Base-by-base conservation (phyloP, 345 rosid species). In the Acer saccharum region DNA sequence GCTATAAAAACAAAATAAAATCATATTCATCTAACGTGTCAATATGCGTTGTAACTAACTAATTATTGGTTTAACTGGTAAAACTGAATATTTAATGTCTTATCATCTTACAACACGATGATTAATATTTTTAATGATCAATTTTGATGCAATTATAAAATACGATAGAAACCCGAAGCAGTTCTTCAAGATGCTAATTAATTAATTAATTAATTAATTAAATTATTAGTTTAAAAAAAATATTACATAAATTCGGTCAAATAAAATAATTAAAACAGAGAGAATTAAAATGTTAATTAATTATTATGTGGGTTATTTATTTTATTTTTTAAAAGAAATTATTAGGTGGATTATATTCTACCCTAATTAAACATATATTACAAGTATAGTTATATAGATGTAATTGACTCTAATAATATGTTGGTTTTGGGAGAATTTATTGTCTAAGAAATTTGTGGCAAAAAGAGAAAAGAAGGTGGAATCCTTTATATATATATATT, bases 381-480 rank as follows among this genome's bases (percentile, higher is more conserved):
- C 10, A 21, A 9, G 2, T 14, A 8, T 41, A 41, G 65, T 23
- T 21, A 11, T 48, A 29, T 29, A 29, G 32, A 29, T 29, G 32
- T 29, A 29, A 32, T 32, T 3, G 35, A 32, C 35, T 32, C 35
- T 3, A 0, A 32, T 3, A 32, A 52, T 27, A 44, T 65, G 73
- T 50, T 68, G 70, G 77, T 58, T 43, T 12, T n/a, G 7, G 44
- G 21, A 52, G 27, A 75, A 57, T 29, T 70, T 70, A 46, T 72
- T 68, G 69, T 75, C 81, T 23, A 4, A 44, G 43, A 69, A 73
- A 35, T 55, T 62, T 60, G 75, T 69, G 76, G 73, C 78, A 64
- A 3, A 55, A 55, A 21, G 43, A 52, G 70, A 17, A 62, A 77
- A 20, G 32, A 65, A 54, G 52, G 54, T n/a, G 9, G 71, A 20